phyloP scores from a whole-genome alignment of 495 filamentous ascomycete species.

The Daldinia concentrica region DNA sequence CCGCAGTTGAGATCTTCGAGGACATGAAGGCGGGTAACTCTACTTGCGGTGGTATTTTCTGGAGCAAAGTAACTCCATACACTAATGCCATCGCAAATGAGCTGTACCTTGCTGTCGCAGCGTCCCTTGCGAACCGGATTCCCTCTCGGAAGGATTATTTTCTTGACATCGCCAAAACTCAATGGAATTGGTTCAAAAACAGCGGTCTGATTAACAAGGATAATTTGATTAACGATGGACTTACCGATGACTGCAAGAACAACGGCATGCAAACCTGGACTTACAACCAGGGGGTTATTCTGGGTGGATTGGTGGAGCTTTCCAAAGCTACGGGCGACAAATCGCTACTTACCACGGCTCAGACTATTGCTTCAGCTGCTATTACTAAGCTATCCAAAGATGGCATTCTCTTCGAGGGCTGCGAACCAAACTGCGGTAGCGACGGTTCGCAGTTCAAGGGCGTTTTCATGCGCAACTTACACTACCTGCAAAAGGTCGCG shows the following conservation, averaged over 20 bases:
- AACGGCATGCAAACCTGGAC: constrained; percentile 72
- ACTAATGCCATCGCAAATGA: constrained; percentile 81
- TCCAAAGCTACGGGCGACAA: constrained; percentile 62
- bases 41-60: constrained; percentile 72
- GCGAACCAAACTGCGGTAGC: constrained; percentile 69
- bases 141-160: constrained; percentile 59
- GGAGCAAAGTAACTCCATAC: constrained; percentile 68
- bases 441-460: constrained; percentile 82
- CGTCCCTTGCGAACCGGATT: constrained; percentile 76
- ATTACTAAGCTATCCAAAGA: constrained; percentile 62
- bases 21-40: constrained; percentile 68
- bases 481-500: constrained; percentile 62
- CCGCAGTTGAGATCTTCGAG: constrained; percentile 67
- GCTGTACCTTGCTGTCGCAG: constrained; percentile 73
- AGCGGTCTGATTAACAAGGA: constrained; percentile 72
- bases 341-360: constrained; percentile 65
- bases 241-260: constrained; percentile 67
- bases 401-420: constrained; percentile 72
- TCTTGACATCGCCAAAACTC: constrained; percentile 61
- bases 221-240: constrained; percentile 76
- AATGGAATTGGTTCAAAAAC: constrained; percentile 75
- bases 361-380: constrained; percentile 70
- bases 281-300: constrained; percentile 84
- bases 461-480: constrained; percentile 76
- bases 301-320: constrained; percentile 77